Percentiles rank a stretch among this genome's conserved stretches.
These are phyloP conservation scores for Mucor indicus DNA, from an alignment of 371 early-diverging fungal genomes.

Conservation along the genomic window DNA sequence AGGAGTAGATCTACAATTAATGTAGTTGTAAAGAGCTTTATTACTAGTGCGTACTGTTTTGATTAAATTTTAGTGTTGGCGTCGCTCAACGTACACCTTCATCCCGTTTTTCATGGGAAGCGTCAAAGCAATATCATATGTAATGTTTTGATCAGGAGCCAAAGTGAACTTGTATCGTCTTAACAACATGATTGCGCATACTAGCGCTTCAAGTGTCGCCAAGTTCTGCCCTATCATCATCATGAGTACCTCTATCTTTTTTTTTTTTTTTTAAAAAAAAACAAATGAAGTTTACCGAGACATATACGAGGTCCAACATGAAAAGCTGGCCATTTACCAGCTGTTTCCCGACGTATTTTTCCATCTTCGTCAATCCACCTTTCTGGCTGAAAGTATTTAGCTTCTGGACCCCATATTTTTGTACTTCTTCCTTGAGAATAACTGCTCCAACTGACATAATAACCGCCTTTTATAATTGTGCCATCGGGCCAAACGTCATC, in stretches of 20 bases:
- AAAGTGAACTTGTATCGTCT: constrained; percentile 40
- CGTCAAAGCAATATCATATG: constrained; percentile 36
- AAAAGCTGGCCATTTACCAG: constrained; percentile 46
- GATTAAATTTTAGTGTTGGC: no score
- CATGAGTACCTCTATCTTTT: constrained; percentile 10
- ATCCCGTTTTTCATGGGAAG: constrained; percentile 51
- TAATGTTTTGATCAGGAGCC: constrained; percentile 32
- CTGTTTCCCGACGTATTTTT: constrained; percentile 18
- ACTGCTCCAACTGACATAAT: constrained; percentile 43
- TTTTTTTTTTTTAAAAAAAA: constrained; percentile 6
- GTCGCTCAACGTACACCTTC: constrained; percentile 29
- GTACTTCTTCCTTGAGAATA: constrained; percentile 58
- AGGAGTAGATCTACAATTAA: no score
- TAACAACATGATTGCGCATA: constrained; percentile 36
- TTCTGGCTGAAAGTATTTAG: constrained; percentile 57
- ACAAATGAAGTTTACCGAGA: constrained; percentile 28
- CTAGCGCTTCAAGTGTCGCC: constrained; percentile 47
- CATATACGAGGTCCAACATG: constrained; percentile 70
- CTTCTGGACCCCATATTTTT: constrained; percentile 63
- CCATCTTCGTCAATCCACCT: constrained; percentile 53
- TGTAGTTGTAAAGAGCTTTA: no score
- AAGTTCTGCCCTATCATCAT: constrained; percentile 42
- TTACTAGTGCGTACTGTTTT: no score
- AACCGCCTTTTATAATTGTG: constrained; percentile 47
- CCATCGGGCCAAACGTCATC: constrained; percentile 67